A percentile compares a stretch with the other conserved stretches of the same genome.
phyloP scores from a whole-genome alignment of 192 early-diverging fungal species.

The Funneliformis geosporum region DNA sequence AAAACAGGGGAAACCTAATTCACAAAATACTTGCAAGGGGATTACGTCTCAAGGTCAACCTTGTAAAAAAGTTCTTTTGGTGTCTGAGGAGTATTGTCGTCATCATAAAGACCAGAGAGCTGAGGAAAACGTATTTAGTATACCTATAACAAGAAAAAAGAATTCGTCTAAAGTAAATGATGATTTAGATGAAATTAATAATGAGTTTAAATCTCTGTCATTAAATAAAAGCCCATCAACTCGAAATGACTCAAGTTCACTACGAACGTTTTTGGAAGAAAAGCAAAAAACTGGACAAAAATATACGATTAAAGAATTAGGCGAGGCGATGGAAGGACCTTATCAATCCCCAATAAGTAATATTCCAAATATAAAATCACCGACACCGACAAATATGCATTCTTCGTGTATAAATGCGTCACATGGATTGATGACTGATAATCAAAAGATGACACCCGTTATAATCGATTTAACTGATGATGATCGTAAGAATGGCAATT shows the following conservation, averaged over 20 bases:
- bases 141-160: background rate
- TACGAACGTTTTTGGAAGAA: no score
- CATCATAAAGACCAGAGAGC: background rate
- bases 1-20: background rate
- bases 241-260: no score
- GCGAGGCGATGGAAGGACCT: no score
- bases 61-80: slow-evolving; percentile 10
- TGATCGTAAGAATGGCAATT: background rate
- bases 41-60: background rate
- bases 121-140: background rate
- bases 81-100: background rate
- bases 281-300: no score
- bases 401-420: background rate
- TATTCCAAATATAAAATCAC: background rate
- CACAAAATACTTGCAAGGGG: background rate
- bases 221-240: background rate
- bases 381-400: background rate
- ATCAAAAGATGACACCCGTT: background rate
- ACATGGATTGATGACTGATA: background rate
- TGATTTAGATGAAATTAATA: background rate
- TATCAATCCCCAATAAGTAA: no score
- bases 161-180: background rate
- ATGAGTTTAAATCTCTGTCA: background rate
- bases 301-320: no score
- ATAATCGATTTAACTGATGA: background rate